Evolutionary conservation across 2,329 filamentous ascomycete genomes (phyloP), one percentile per base, ranked within the genome.

Genomic region (Verticillium klebahnii): DNA sequence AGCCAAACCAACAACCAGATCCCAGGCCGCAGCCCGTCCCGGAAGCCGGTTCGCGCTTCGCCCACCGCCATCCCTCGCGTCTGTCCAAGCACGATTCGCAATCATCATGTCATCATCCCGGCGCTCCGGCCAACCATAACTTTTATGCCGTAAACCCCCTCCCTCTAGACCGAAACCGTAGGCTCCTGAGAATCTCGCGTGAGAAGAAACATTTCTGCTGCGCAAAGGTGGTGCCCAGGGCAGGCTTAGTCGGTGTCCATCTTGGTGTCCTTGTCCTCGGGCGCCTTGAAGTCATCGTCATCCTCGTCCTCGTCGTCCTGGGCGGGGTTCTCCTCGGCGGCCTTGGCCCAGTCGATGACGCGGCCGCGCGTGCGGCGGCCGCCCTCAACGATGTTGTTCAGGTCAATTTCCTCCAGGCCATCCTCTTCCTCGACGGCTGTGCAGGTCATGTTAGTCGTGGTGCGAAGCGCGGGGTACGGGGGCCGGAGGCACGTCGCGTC

Each of bases 331-430:
- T 96, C 88, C 77, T 90, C 84, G 31, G 92, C 92, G 23, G 93
- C 93, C 81, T 96, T 93, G 71, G 90, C 90, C 78, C 92, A 98
- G 83, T 98, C 92, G 74, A 98, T 97, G 72, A 88, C 85, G 77
- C 92, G 91, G 73, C 93, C 93, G 72, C 94, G 94, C 66, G 94
- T 98, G 77, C 95, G 94, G 70, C 89, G 86, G 66, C 89, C 89
- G 67, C 83, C 85, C 63, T 80, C 75, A 73, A 98, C 88, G 75
- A 98, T 96, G 84, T 98, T 98, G 75, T 86, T 85, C 62, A 86
- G 81, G 74, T 96, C 92, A 75, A 99, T 97, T 78, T 94, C 93
- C 74, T 96, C 91, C 83, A 97, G 86, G 76, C 91, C 90, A 71
- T 93, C 92, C 55, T 90, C 89, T 60, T 91, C 90, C 61, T 80